These are phyloP conservation scores for Trypanosoma theileri DNA, from an alignment of 208 protist genomes.

Conservation along the genomic window DNA sequence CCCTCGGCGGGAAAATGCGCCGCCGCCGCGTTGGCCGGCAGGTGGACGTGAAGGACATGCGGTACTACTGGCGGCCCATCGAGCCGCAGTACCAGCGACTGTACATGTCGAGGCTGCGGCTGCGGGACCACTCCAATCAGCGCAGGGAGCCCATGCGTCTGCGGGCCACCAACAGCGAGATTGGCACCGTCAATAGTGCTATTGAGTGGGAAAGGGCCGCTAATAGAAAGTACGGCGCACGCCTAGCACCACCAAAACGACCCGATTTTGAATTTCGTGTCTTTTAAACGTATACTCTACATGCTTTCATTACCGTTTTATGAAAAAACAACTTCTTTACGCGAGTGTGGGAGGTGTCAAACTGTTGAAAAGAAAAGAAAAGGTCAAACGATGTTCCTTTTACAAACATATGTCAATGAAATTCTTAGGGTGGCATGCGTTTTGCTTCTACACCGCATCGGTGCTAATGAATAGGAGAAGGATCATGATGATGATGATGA, in stretches of 20 bases:
- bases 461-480: neutral
- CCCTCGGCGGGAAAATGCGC: constrained; percentile 89
- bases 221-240: constrained; percentile 76
- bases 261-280: constrained; percentile 88
- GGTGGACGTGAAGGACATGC: constrained; percentile 86
- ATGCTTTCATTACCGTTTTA: no score
- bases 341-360: neutral
- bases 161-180: constrained; percentile 69
- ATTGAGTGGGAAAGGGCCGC: constrained; percentile 78
- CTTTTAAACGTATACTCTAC: constrained; percentile 41
- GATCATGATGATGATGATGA: no score
- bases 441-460: no score
- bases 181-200: constrained; percentile 47
- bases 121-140: constrained; percentile 67
- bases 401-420: no score
- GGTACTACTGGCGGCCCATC: constrained; percentile 90
- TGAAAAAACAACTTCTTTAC: neutral
- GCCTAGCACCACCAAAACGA: constrained; percentile 66
- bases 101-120: constrained; percentile 84
- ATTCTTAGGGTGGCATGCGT: no score
- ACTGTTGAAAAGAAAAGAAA: neutral
- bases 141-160: constrained; percentile 59
- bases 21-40: constrained; percentile 86
- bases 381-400: no score
- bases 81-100: constrained; percentile 91